phyloP scores from a whole-genome alignment of 805 yeast genomes.

The Barnettozyma sp. region DNA sequence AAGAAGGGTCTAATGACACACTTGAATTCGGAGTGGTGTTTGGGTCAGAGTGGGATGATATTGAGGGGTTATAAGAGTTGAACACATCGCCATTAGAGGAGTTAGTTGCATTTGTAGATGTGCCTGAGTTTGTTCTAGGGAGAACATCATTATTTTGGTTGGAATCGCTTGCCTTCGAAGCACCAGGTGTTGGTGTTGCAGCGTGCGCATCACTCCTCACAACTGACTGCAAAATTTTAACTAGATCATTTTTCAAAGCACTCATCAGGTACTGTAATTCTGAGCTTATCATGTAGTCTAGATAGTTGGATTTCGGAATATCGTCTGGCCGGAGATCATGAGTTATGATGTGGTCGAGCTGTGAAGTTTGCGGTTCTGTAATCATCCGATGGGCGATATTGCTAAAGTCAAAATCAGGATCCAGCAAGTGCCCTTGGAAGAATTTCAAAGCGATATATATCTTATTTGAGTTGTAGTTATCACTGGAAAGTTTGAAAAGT shows the following conservation, averaged over 20 bases:
- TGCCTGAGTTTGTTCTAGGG: not conserved
- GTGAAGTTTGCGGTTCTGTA: conserved; percentile 2
- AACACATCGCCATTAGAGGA: not conserved
- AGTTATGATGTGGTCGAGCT: conserved; percentile 3
- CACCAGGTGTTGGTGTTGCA: not conserved
- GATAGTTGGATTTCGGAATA: conserved; percentile 15
- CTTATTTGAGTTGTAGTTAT: conserved; percentile 17
- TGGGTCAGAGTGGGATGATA: not conserved
- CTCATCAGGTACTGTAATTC: conserved; percentile 11
- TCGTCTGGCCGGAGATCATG: conserved; percentile 15
- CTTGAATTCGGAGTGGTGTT: conserved; percentile 2
- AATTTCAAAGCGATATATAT: conserved; percentile 13
- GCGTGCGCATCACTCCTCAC: not conserved
- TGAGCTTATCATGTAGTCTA: conserved; percentile 13
- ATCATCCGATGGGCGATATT: conserved; percentile 5
- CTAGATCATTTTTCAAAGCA: conserved; percentile 10
- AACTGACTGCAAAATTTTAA: conserved; percentile 17
- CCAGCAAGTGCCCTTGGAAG: conserved; percentile 12
- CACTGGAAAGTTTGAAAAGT: conserved; percentile 10
- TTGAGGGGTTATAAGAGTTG: conserved; percentile 2
- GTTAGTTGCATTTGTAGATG: not conserved
- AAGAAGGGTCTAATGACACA: not conserved
- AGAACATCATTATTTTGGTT: not conserved
- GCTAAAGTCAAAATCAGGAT: conserved; percentile 19
- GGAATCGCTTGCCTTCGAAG: not conserved